phyloP scores from a whole-genome alignment of 1,139 yeast genomes.

The Zhuliangozyma blackwelliae region DNA sequence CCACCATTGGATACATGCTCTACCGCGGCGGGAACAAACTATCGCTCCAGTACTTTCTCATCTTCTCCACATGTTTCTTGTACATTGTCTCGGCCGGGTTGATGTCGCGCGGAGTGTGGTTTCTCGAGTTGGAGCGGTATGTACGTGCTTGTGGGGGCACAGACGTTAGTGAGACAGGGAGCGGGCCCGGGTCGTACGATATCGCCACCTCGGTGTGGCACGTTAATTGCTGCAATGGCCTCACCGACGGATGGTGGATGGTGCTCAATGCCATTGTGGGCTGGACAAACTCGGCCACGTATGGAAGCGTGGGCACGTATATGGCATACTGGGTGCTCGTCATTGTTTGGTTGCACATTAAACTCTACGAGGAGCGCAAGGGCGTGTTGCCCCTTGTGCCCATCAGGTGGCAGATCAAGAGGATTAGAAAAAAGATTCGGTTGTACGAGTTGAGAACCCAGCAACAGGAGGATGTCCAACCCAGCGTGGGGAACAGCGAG shows the following conservation, averaged over 20 bases:
- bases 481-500: slow-evolving; percentile 1
- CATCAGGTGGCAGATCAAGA: slow-evolving; percentile 51
- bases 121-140: slow-evolving; percentile 68
- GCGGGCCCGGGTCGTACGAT: slow-evolving; percentile 94
- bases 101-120: slow-evolving; percentile 75
- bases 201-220: slow-evolving; percentile 83
- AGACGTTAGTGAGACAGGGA: slow-evolving; percentile 85
- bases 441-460: slow-evolving; percentile 17
- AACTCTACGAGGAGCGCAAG: slow-evolving; percentile 57
- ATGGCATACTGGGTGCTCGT: slow-evolving; percentile 70
- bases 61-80: slow-evolving; percentile 38
- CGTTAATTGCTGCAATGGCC: slow-evolving; percentile 94
- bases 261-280: slow-evolving; percentile 87
- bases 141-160: slow-evolving; percentile 70
- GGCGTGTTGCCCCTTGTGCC: slow-evolving; percentile 63
- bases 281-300: slow-evolving; percentile 94
- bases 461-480: slow-evolving; percentile 5
- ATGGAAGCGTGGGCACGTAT: slow-evolving; percentile 83
- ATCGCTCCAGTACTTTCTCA: slow-evolving; percentile 39
- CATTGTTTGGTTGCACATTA: slow-evolving; percentile 45
- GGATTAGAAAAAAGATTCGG: slow-evolving; percentile 48
- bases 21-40: slow-evolving; percentile 41
- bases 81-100: slow-evolving; percentile 44
- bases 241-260: slow-evolving; percentile 91
- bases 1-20: slow-evolving; percentile 31